Evolutionary conservation across 257 asterid genomes (phyloP).

Genomic region (Mentha longifolia): DNA sequence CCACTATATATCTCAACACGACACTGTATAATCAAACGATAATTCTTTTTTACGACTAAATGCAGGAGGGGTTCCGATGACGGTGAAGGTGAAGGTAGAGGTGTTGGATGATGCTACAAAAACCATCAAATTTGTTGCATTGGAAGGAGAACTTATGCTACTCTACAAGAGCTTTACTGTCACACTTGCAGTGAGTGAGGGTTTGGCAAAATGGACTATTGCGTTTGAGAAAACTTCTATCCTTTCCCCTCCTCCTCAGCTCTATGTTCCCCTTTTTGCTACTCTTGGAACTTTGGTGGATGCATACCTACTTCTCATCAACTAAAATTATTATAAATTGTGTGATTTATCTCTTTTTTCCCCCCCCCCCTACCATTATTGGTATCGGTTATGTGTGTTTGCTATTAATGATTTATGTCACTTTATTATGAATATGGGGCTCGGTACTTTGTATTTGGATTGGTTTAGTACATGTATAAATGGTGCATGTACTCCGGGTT

Average conservation of each 20-base stretch:
- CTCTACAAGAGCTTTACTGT: constrained; percentile 35
- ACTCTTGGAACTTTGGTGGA: constrained; percentile 27
- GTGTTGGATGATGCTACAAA: constrained; percentile 35
- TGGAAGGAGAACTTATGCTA: constrained; percentile 37
- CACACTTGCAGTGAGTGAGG: constrained; percentile 30
- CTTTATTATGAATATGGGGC: no score
- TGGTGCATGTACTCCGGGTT: no score
- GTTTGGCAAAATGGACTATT: constrained; percentile 35
- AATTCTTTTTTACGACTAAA: not conserved
- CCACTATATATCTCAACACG: no score
- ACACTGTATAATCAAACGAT: no score
- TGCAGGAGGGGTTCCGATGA: constrained; percentile 26
- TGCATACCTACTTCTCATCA: constrained; percentile 35
- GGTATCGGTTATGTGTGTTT: not conserved
- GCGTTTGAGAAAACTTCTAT: constrained; percentile 29
- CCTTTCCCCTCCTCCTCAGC: constrained; percentile 25
- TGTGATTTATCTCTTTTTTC: not conserved
- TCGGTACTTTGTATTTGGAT: no score
- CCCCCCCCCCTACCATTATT: not conserved
- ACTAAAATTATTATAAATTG: not conserved
- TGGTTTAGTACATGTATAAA: no score
- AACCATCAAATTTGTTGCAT: constrained; percentile 7
- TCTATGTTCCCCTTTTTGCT: constrained; percentile 18
- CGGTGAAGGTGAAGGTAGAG: constrained; percentile 22
- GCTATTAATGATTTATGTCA: no score